Evolutionary conservation across 805 yeast genomes (phyloP).

Genomic region (Candida coquimbonensis): DNA sequence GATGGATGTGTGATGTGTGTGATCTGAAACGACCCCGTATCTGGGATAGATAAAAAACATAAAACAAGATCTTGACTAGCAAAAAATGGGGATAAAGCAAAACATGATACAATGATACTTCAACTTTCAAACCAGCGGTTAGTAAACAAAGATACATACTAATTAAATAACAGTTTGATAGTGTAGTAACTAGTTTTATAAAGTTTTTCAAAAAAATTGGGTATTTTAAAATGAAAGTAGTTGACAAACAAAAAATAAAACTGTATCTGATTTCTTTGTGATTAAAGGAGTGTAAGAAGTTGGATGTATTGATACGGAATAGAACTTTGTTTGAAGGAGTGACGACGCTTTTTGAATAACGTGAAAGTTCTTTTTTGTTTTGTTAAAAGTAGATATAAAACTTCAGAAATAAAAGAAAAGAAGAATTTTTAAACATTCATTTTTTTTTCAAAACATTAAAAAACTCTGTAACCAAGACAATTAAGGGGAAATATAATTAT

Average conservation of each 20-base stretch:
- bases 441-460: too few species aligned
- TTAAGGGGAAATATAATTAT: too few species aligned
- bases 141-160: not conserved
- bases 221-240: not conserved
- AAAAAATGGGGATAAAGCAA: too few species aligned
- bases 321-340: not conserved
- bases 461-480: too few species aligned
- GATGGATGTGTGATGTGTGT: too few species aligned
- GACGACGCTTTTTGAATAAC: not conserved
- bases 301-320: slow-evolving; percentile 16
- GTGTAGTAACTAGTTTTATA: not conserved
- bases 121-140: too few species aligned
- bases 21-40: too few species aligned
- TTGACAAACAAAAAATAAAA: not conserved
- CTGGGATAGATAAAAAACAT: too few species aligned
- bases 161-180: not conserved
- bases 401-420: not conserved
- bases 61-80: too few species aligned
- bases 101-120: too few species aligned
- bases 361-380: not conserved
- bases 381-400: not conserved
- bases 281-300: slow-evolving; percentile 30
- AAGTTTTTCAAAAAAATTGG: not conserved
- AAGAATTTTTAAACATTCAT: not conserved
- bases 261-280: not conserved